Conservation (phyloP, 2,329 filamentous ascomycete genomes). For the Cucurbitaria berberidis region DNA sequence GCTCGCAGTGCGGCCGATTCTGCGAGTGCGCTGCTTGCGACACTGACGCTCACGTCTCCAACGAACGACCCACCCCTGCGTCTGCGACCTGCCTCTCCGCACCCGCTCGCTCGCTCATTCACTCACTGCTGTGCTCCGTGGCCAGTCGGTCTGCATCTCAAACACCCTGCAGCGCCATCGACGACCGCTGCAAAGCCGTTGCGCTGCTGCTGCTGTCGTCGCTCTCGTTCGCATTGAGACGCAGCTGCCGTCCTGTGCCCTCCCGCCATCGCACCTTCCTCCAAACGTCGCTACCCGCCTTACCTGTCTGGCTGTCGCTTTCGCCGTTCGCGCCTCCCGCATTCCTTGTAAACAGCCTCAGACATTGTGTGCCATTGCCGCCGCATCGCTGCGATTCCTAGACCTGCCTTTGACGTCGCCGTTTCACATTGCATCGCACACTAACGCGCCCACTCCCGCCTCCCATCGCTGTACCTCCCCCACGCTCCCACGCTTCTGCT, state of each 20-base stretch:
- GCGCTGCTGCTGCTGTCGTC: too few relatives aligned
- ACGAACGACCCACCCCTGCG: slow-evolving; percentile 26
- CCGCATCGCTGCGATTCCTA: slow-evolving; percentile 15
- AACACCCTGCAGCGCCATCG: slow-evolving; percentile 1
- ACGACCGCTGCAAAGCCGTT: too few relatives aligned
- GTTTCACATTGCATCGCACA: slow-evolving; percentile 43
- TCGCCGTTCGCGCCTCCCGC: slow-evolving; percentile 12
- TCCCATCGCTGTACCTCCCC: slow-evolving; percentile 19
- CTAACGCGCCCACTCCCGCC: slow-evolving; percentile 28
- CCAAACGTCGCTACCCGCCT: slow-evolving; percentile 11
- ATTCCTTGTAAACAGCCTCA: slow-evolving; percentile 9
- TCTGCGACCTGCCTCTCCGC: slow-evolving; percentile 4
- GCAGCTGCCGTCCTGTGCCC: slow-evolving; percentile 10
- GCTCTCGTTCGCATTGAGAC: slow-evolving; percentile 3
- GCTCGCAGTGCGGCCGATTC: slow-evolving; percentile 31
- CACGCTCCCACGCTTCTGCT: slow-evolving; percentile 22
- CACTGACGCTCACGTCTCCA: slow-evolving; percentile 37
- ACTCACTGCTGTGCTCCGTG: slow-evolving; percentile 1
- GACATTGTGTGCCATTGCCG: slow-evolving; percentile 5
- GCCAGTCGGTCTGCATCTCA: neutral
- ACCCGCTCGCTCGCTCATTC: neutral
- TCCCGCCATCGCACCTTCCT: slow-evolving; percentile 17
- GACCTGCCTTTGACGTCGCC: slow-evolving; percentile 27
- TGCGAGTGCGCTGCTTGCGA: slow-evolving; percentile 44
- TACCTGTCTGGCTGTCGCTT: slow-evolving; percentile 15